These are phyloP conservation scores for Carex arenaria DNA, from an alignment of 202 grass and related monocot species.

Conservation along the genomic window DNA sequence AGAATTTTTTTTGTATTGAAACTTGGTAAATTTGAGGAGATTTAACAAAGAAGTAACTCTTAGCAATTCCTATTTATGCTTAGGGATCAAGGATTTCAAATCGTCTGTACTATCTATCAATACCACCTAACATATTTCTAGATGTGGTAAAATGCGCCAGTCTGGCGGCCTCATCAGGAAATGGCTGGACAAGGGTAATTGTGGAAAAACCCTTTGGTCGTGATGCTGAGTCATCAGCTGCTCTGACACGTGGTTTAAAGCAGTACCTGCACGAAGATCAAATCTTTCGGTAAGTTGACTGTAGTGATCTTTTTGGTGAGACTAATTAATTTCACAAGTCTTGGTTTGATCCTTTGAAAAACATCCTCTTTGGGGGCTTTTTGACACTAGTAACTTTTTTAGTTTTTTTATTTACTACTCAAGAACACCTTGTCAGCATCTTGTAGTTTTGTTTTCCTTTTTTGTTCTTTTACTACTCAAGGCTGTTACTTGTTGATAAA, in stretches of 20 bases:
- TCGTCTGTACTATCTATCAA: conserved; percentile 91
- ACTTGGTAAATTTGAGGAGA: background rate
- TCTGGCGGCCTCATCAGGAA: conserved; percentile 63
- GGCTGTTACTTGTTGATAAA: background rate
- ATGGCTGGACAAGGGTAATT: conserved; percentile 97
- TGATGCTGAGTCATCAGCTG: conserved; percentile 83
- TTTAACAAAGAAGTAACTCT: background rate
- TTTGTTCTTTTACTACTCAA: background rate
- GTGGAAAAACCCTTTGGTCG: conserved; percentile 97
- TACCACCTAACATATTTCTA: conserved; percentile 98
- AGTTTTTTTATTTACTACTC: background rate
- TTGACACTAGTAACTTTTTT: background rate
- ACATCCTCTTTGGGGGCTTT: no score
- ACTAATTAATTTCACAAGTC: no score
- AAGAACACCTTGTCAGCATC: background rate
- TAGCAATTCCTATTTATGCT: conserved; percentile 8
- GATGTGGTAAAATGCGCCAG: conserved; percentile 95
- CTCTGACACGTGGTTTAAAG: conserved; percentile 82
- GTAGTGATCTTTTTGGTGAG: no score
- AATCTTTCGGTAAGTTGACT: conserved; percentile 77
- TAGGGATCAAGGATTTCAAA: conserved; percentile 78
- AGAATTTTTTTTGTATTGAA: background rate
- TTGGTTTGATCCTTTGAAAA: no score
- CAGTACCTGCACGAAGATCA: conserved; percentile 87
- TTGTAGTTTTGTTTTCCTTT: background rate